A percentile compares a stretch with the other conserved stretches of the same genome.
Evolutionary conservation across 768 basidiomycete species (phyloP).

Genomic region (Lactarius sp.): DNA sequence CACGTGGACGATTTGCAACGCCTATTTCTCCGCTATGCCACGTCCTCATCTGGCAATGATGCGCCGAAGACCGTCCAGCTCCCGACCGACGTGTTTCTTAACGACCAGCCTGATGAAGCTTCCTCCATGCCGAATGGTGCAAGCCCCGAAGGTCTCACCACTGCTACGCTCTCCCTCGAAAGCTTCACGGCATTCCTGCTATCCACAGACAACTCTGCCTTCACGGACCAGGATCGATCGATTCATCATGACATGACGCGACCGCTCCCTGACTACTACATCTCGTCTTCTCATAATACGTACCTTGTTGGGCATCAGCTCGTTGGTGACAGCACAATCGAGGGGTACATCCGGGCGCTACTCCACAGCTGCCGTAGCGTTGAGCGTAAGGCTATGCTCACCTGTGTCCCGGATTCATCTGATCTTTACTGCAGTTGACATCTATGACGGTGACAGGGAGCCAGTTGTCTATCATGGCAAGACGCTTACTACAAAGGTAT

Average conservation of each 20-base stretch:
- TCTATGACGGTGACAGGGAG: constrained; percentile 82
- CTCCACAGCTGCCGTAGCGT: constrained; percentile 91
- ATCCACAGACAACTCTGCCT: constrained; percentile 69
- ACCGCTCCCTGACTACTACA: constrained; percentile 82
- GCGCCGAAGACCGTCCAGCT: constrained; percentile 25
- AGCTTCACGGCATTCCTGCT: constrained; percentile 75
- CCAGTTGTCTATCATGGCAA: constrained; percentile 88
- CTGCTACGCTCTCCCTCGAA: constrained; percentile 43
- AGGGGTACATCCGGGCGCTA: constrained; percentile 89
- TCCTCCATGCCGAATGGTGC: constrained; percentile 10
- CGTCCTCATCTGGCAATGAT: constrained; percentile 16
- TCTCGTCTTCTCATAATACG: constrained; percentile 90
- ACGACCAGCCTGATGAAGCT: constrained; percentile 4
- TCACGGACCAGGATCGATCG: constrained; percentile 46
- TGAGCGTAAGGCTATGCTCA: constrained; percentile 55
- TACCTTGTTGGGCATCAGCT: constrained; percentile 86
- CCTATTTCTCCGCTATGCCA: constrained; percentile 39
- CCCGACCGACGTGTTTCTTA: constrained; percentile 30
- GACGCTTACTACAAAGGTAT: constrained; percentile 79
- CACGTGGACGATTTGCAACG: constrained; percentile 31
- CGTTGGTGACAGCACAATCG: constrained; percentile 83
- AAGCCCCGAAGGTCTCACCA: constrained; percentile 10
- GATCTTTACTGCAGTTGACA: constrained; percentile 59
- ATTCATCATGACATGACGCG: constrained; percentile 83
- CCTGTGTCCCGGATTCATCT: neutral